These are phyloP conservation scores for Chaetomiaceae sp. DNA, from an alignment of 2,329 filamentous ascomycete genomes.

Conservation along the genomic window DNA sequence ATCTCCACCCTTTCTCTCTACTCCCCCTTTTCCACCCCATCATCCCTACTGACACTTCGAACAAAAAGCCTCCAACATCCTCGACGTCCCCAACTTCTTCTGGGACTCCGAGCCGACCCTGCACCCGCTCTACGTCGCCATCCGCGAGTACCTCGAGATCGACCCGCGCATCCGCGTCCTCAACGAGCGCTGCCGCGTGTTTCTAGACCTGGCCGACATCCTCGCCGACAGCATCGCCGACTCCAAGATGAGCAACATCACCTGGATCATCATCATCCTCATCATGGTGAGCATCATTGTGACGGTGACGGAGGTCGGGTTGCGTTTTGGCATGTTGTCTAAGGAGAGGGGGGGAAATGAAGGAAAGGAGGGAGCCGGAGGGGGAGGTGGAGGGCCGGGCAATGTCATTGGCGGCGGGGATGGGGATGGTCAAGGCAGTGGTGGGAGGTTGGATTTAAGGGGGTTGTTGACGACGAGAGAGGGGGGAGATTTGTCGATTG, in stretches of 20 bases:
- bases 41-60: conserved; percentile 19
- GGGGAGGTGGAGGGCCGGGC: conserved; percentile 4
- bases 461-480: conserved; percentile 24
- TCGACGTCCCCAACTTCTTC: conserved; percentile 95
- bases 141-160: conserved; percentile 96
- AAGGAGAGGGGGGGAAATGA: conserved; percentile 33
- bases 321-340: conserved; percentile 74
- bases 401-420: conserved; percentile 22
- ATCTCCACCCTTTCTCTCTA: background rate
- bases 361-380: background rate
- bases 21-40: background rate
- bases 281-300: conserved; percentile 89
- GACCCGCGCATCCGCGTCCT: conserved; percentile 93
- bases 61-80: conserved; percentile 76
- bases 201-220: conserved; percentile 93
- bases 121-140: conserved; percentile 87
- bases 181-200: conserved; percentile 94
- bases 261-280: conserved; percentile 95
- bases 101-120: conserved; percentile 96
- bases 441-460: conserved; percentile 18
- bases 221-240: conserved; percentile 88
- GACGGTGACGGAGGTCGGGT: conserved; percentile 80
- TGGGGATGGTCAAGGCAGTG: conserved; percentile 7
- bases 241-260: conserved; percentile 92
- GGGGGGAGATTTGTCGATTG: conserved; percentile 27